Percentiles rank a stretch among this genome's conserved stretches.
Evolutionary conservation across 495 filamentous ascomycete genomes (phyloP).

Genomic region (Xylaria acuta): DNA sequence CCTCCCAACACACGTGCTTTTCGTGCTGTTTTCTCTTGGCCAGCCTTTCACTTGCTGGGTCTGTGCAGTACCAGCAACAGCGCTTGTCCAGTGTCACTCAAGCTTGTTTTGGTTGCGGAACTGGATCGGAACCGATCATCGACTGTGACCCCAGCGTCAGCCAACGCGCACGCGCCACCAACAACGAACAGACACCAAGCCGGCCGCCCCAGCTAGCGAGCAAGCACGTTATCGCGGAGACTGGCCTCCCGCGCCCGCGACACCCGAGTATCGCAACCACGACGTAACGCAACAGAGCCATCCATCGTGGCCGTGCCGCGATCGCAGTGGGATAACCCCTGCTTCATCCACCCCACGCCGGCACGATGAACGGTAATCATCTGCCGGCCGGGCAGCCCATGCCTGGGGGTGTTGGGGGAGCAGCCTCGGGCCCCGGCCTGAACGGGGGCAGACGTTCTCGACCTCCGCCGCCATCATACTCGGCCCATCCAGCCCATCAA

Average conservation of each 20-base stretch:
- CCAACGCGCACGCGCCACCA: conserved; percentile 29
- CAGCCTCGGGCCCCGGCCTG: conserved; percentile 33
- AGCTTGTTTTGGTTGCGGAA: conserved; percentile 31
- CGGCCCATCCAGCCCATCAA: conserved; percentile 32
- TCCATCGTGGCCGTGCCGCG: conserved; percentile 19
- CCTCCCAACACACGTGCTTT: conserved; percentile 24
- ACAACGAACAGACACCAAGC: conserved; percentile 1
- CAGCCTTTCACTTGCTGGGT: conserved; percentile 20
- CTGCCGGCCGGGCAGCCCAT: conserved; percentile 68
- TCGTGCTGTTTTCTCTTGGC: conserved; percentile 14
- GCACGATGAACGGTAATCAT: conserved; percentile 68
- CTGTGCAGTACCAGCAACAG: conserved; percentile 25
- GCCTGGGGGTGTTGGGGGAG: conserved; percentile 45
- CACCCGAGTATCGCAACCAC: background rate
- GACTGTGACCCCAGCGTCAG: conserved; percentile 28
- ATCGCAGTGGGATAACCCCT: conserved; percentile 54
- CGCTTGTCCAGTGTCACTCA: conserved; percentile 22
- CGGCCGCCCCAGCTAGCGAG: conserved; percentile 14
- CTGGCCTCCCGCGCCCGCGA: conserved; percentile 12
- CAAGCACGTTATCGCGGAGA: conserved; percentile 25
- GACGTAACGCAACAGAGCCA: background rate
- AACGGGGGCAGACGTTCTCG: conserved; percentile 40
- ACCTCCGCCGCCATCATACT: conserved; percentile 41
- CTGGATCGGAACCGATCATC: conserved; percentile 35
- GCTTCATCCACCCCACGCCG: conserved; percentile 58